Base-by-base conservation (phyloP, 2,329 filamentous ascomycete species). In the Clonostachys rhizophaga region DNA sequence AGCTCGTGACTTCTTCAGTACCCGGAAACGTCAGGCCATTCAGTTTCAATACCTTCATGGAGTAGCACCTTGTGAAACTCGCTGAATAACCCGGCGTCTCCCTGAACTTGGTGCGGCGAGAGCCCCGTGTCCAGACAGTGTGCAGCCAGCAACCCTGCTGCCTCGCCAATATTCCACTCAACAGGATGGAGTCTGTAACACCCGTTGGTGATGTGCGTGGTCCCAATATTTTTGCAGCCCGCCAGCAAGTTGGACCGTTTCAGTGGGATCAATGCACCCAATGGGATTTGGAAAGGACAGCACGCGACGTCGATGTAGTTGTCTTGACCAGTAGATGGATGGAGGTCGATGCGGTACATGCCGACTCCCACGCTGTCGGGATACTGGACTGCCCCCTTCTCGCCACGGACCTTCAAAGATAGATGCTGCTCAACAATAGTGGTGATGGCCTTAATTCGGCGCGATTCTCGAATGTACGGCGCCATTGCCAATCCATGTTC, bases 261-360 rank as follows among this genome's bases (percentile, higher is more conserved):
- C 2, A 30, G 7, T 0, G 57, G 57, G 10, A 60, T 54, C 40
- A 60, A 34, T 0, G 58, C 55, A 0, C 58, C 58, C 0, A 60
- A 47, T 0, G 58, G 58, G 2, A 60, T 60, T 46, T 60, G 53
- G 6, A 60, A 60, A 2, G 58, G 58, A 33, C 58, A 60, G 41
- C 58, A 60, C 3, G 58, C 58, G 2, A 59, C 53, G 7, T 60
- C 58, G 39, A 60, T 60, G 47, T 60, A 60, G 36, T 60, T 60
- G 16, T 60, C 56, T 5, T 56, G 56, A 3, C 58, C 58, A 0
- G 58, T 60, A 0, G 58, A 60, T 0, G 58, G 58, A 18, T 60
- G 58, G 2, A 60, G 46, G 5, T 60, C 58, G 14, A 60, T 60
- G 2, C 58, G 55, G 44, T 60, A 60, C 58, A 60, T 60, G 11